phyloP scores from a whole-genome alignment of 257 asterid genomes.

The Perilla frutescens region DNA sequence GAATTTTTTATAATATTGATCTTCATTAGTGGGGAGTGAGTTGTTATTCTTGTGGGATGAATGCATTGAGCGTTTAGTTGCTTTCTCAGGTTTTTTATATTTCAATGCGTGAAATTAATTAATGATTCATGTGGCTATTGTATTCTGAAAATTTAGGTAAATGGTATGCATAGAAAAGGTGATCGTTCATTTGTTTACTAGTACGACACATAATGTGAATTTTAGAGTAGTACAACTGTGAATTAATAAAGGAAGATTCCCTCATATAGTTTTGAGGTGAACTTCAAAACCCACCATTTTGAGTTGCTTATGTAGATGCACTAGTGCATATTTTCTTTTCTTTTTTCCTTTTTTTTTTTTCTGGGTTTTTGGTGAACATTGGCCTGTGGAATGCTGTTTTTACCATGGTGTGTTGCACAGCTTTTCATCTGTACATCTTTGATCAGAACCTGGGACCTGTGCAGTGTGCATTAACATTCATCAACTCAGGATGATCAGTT shows the following conservation, averaged over 20 bases:
- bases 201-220: background rate
- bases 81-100: background rate
- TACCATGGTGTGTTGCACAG: background rate
- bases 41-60: slow-evolving; percentile 15
- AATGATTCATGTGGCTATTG: background rate
- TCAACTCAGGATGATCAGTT: background rate
- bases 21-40: background rate
- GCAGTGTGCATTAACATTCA: background rate
- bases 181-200: background rate
- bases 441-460: background rate
- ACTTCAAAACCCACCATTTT: background rate
- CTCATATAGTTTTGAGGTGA: background rate
- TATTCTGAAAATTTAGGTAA: background rate
- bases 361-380: background rate
- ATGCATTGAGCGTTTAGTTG: slow-evolving; percentile 1
- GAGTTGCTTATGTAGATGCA: slow-evolving; percentile 3
- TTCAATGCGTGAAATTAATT: background rate
- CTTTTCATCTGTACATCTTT: background rate
- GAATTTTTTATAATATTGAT: background rate
- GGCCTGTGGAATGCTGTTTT: background rate
- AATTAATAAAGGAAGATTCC: background rate
- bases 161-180: background rate
- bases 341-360: background rate
- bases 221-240: background rate
- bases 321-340: background rate